Evolutionary conservation across 345 rosid genomes (phyloP), one percentile per base, ranked within the genome.

Genomic region (Luvunga scandens): DNA sequence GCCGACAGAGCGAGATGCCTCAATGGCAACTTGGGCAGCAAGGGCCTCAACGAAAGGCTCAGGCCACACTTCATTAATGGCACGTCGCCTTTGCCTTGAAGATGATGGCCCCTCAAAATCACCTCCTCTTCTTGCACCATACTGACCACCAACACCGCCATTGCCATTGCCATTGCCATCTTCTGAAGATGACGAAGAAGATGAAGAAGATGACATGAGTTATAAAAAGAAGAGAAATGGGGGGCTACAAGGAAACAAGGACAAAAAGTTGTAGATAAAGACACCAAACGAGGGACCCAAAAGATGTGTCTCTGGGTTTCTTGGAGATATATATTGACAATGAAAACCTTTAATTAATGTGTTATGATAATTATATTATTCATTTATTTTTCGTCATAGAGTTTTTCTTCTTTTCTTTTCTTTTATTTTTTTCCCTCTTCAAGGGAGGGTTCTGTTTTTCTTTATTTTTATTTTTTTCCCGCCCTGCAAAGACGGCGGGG

Each of bases 21-120:
- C 89, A 59, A 81, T 73, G 76, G 98, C 98, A 10, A 90, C 96
- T 33, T 87, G 97, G 63, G 83, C 73, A 24, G 97, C 97, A 24
- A 96, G 92, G 50, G 94, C 92, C 81, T 96, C 99, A 21, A 96
- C 81, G 68, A 96, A 91, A 72, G 94, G 98, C 73, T 92, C 97
- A 0, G 98, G 99, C 99, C 99, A 96, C 9, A 88, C 88, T 24
- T 93, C 99, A 80, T 85, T 89, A 57, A 66, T 75, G 39, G 82
- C 85, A 39, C 50, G 50, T 45, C 13, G 18, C 50, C 87, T 90
- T 19, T 84, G 91, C 39, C 90, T 89, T 14, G 88, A 77, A 57
- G 89, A 83, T 0, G 91, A 86, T 3, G 97, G 92, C 7, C 91
- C 94, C 72, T 91, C 97, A 27, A 86, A 89, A 72, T 77, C 89